Evolutionary conservation across 2,329 filamentous ascomycete species (phyloP).

Genomic region (Fusarium sororula): DNA sequence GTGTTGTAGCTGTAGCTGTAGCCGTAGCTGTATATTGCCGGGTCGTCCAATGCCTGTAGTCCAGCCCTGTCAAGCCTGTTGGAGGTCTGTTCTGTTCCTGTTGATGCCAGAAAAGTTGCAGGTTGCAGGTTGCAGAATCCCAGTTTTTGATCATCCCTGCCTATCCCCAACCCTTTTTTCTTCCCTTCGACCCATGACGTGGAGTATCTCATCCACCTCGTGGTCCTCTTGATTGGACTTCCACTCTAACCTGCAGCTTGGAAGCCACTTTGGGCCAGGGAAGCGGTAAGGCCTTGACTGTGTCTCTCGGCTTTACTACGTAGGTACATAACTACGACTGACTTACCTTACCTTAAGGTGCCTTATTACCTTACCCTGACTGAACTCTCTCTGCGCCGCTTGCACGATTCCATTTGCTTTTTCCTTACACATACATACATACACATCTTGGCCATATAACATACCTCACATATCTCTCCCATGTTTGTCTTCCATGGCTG

Average conservation of each 20-base stretch:
- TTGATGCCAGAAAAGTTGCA: constrained; percentile 22
- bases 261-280: constrained; percentile 37
- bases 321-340: constrained; percentile 21
- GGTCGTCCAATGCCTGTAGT: background rate
- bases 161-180: constrained; percentile 30
- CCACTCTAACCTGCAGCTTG: constrained; percentile 34
- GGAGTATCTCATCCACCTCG: constrained; percentile 36
- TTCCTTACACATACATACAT: background rate
- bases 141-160: constrained; percentile 6
- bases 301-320: constrained; percentile 28
- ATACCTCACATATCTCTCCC: background rate
- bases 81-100: background rate
- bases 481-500: constrained; percentile 20
- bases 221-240: constrained; percentile 34
- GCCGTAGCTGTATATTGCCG: background rate
- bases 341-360: background rate
- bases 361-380: background rate
- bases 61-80: constrained; percentile 3
- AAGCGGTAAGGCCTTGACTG: constrained; percentile 40
- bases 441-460: constrained; percentile 23
- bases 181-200: constrained; percentile 38
- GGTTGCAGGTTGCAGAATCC: constrained; percentile 12
- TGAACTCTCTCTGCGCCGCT: background rate
- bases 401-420: constrained; percentile 22
- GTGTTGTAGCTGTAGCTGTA: background rate